phyloP scores from a whole-genome alignment of 345 rosid genomes.

The Rhodomyrtus tomentosa region DNA sequence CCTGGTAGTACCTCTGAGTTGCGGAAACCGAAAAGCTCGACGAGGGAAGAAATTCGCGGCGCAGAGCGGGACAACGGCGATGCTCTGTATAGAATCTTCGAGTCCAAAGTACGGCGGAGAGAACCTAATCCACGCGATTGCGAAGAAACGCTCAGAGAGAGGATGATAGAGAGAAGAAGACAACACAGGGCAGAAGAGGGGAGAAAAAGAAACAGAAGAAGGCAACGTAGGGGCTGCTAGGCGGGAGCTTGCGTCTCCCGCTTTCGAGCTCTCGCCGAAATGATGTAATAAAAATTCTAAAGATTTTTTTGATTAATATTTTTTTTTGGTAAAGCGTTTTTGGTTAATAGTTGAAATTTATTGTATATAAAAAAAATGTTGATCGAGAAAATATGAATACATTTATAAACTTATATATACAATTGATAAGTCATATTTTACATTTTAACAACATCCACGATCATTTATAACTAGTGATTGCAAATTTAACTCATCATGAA shows the following conservation, averaged over 20 bases:
- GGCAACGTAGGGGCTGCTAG: neutral
- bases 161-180: neutral
- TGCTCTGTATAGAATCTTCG: neutral
- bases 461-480: no score
- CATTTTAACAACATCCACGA: neutral
- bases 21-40: neutral
- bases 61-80: neutral
- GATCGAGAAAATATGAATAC: neutral
- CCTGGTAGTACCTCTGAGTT: neutral
- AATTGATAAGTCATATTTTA: neutral
- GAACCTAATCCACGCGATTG: neutral
- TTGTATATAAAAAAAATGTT: neutral
- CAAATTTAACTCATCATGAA: no score
- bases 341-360: neutral
- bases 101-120: neutral
- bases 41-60: neutral
- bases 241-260: neutral
- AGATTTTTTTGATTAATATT: neutral
- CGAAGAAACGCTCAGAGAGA: neutral
- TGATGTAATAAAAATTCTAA: neutral
- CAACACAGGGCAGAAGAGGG: neutral
- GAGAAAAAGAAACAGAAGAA: neutral
- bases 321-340: no score
- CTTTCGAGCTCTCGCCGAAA: neutral
- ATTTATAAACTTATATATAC: neutral